Evolutionary conservation across 352 stramenopile species (phyloP).

Genomic region (Phytopythium kandeliae): DNA sequence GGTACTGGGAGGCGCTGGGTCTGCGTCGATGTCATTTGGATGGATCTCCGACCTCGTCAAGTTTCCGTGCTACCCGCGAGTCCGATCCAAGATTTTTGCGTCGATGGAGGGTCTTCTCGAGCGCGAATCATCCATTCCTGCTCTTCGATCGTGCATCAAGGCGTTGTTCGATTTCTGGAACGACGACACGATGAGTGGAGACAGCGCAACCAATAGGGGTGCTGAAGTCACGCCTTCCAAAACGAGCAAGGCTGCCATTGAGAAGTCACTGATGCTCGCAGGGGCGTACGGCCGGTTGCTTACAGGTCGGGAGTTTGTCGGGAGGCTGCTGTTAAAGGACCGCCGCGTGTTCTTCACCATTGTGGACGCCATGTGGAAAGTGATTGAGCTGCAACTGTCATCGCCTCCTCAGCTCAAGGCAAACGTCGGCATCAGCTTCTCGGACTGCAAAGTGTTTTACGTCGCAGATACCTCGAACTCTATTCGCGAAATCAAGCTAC

Average conservation of each 20-base stretch:
- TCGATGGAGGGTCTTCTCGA: conserved; percentile 71
- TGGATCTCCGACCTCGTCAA: conserved; percentile 63
- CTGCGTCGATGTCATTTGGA: conserved; percentile 41
- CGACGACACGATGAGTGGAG: conserved; percentile 7
- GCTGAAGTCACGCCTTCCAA: conserved; percentile 3
- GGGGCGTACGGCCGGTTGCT: conserved; percentile 65
- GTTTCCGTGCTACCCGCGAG: conserved; percentile 52
- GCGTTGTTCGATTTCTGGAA: conserved; percentile 58
- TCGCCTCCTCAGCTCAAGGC: conserved; percentile 48
- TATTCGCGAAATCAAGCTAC: conserved; percentile 76
- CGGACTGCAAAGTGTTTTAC: conserved; percentile 80
- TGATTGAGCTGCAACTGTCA: conserved; percentile 58
- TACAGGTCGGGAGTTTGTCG: conserved; percentile 55
- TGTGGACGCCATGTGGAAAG: conserved; percentile 65
- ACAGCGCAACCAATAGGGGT: background rate
- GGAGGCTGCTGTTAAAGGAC: conserved; percentile 55
- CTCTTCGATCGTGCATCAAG: conserved; percentile 59
- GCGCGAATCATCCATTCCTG: conserved; percentile 62
- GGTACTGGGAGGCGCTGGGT: background rate
- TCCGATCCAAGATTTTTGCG: conserved; percentile 53
- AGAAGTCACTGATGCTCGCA: conserved; percentile 56
- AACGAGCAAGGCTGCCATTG: conserved; percentile 29
- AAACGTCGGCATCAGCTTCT: conserved; percentile 45
- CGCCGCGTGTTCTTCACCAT: conserved; percentile 50
- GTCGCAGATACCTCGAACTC: conserved; percentile 51